Percentiles rank a stretch among this genome's conserved stretches.
Evolutionary conservation across 2,329 filamentous ascomycete genomes (phyloP).

Genomic region (Arthrinium puccinioides): DNA sequence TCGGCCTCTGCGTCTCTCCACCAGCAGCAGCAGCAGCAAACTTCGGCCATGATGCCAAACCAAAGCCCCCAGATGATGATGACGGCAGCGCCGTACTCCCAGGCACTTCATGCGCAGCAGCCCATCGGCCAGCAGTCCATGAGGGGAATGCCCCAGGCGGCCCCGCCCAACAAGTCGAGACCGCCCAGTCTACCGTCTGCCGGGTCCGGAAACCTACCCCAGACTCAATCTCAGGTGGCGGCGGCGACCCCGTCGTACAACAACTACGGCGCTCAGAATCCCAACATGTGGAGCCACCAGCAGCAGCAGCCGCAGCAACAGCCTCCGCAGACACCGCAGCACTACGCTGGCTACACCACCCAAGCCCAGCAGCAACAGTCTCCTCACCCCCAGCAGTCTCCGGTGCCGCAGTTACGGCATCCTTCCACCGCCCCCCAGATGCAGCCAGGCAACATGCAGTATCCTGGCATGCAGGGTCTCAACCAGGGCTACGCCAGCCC

Average conservation of each 20-base stretch:
- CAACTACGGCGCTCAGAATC: conserved; percentile 53
- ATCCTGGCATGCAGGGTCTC: conserved; percentile 56
- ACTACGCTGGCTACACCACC: conserved; percentile 44
- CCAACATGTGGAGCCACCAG: conserved; percentile 51
- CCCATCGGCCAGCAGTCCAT: conserved; percentile 66
- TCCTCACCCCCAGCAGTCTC: conserved; percentile 47
- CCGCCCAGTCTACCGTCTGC: conserved; percentile 54
- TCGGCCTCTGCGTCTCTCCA: conserved; percentile 29
- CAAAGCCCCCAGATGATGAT: conserved; percentile 63
- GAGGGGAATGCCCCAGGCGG: conserved; percentile 59
- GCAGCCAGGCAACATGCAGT: conserved; percentile 49
- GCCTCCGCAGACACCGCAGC: conserved; percentile 53
- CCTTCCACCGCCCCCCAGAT: conserved; percentile 46
- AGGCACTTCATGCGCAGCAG: conserved; percentile 63
- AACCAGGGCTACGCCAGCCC: conserved; percentile 49
- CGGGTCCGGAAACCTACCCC: conserved; percentile 44
- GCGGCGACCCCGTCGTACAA: conserved; percentile 41
- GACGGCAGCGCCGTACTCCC: conserved; percentile 59
- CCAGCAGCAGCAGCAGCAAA: too few species aligned
- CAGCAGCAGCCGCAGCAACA: too few species aligned
- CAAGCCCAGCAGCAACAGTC: conserved; percentile 39
- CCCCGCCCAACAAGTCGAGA: conserved; percentile 56
- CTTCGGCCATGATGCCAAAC: conserved; percentile 50
- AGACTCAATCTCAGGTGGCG: too few species aligned
- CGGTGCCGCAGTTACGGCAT: conserved; percentile 55